These are phyloP conservation scores for Phytopythium boreale DNA, from an alignment of 352 stramenopile genomes.

Conservation along the genomic window DNA sequence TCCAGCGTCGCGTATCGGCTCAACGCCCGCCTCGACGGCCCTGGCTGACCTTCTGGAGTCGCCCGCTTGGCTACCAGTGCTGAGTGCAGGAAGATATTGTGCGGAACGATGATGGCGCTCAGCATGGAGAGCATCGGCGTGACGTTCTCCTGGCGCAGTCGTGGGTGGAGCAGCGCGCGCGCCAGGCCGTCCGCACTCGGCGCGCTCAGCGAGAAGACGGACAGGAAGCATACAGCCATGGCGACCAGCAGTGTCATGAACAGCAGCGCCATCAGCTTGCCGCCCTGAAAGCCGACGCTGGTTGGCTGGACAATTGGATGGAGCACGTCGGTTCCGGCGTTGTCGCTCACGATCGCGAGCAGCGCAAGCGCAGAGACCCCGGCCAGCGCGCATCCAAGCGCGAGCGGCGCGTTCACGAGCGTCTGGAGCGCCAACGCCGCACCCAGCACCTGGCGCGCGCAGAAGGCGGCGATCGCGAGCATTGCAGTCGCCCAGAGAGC, in stretches of 20 bases:
- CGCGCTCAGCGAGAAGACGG: conserved; percentile 75
- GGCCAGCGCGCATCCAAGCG: conserved; percentile 66
- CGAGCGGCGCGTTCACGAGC: conserved; percentile 66
- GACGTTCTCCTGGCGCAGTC: conserved; percentile 54
- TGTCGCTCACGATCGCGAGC: conserved; percentile 68
- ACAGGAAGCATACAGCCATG: conserved; percentile 89
- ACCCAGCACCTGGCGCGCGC: conserved; percentile 82
- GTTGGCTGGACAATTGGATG: background rate
- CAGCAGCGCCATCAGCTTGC: conserved; percentile 58
- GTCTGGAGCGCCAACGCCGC: conserved; percentile 81
- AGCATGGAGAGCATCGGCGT: conserved; percentile 77
- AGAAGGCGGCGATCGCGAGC: conserved; percentile 85
- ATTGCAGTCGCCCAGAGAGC: conserved; percentile 85
- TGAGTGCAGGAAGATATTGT: conserved; percentile 95
- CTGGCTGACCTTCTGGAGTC: conserved; percentile 7
- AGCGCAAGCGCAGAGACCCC: conserved; percentile 89
- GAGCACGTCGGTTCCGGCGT: conserved; percentile 12
- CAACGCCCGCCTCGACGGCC: conserved; percentile 11
- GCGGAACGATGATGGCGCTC: conserved; percentile 92
- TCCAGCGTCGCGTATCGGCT: conserved; percentile 90
- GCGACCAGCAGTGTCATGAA: conserved; percentile 85
- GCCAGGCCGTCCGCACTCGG: conserved; percentile 60
- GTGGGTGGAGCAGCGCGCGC: conserved; percentile 68
- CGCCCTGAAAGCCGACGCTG: conserved; percentile 7
- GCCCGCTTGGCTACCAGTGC: conserved; percentile 70